Evolutionary conservation across 345 rosid species (phyloP).

Genomic region (Sonneratia alba): DNA sequence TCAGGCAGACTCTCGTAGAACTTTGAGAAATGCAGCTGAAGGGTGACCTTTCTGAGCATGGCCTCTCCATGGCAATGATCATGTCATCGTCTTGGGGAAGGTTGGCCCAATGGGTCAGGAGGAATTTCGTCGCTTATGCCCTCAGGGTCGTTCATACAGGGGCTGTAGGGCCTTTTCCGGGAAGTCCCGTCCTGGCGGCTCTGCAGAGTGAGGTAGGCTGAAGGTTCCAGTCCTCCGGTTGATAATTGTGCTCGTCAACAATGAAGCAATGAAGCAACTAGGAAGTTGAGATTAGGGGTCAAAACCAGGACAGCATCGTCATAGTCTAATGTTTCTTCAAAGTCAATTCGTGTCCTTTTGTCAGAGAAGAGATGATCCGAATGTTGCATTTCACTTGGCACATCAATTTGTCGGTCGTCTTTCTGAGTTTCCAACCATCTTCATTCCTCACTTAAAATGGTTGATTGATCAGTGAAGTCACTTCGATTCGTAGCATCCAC

Average conservation of each 20-base stretch:
- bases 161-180: constrained; percentile 22
- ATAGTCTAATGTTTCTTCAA: too few relatives aligned
- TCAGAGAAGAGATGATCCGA: too few relatives aligned
- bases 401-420: too few relatives aligned
- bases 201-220: constrained; percentile 58
- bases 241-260: constrained; percentile 26
- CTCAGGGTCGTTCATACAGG: too few relatives aligned
- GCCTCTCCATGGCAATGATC: not conserved
- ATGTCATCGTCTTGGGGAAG: not conserved
- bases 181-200: constrained; percentile 45
- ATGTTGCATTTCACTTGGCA: too few relatives aligned
- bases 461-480: too few relatives aligned
- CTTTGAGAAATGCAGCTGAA: not conserved
- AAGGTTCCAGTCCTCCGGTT: constrained; percentile 47
- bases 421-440: too few relatives aligned
- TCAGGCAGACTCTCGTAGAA: not conserved
- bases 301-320: too few relatives aligned
- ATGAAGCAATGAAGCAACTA: not conserved
- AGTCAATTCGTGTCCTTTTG: too few relatives aligned
- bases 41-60: not conserved
- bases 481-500: too few relatives aligned
- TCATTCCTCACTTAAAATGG: too few relatives aligned
- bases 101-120: not conserved
- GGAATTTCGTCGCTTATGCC: not conserved
- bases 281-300: not conserved